phyloP scores from a whole-genome alignment of 495 filamentous ascomycete genomes.

The Aspergillus campestris region DNA sequence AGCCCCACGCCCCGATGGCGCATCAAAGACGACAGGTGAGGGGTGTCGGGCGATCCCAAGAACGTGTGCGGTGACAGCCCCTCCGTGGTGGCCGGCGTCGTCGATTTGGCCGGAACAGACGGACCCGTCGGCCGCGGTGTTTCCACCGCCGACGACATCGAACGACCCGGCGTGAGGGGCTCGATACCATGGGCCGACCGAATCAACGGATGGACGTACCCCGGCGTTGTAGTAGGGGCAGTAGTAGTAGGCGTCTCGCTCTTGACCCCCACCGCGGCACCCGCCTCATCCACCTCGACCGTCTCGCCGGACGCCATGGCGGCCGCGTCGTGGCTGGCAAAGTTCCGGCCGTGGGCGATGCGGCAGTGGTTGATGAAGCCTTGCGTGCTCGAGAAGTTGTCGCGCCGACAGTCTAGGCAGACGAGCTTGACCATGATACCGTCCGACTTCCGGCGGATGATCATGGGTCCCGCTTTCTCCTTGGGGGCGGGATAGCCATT shows the following conservation, averaged over 20 bases:
- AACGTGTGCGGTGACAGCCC: constrained; percentile 16
- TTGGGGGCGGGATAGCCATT: constrained; percentile 62
- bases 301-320: constrained; percentile 80
- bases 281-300: constrained; percentile 60
- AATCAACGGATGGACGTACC: constrained; percentile 63
- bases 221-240: constrained; percentile 25
- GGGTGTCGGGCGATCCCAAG: constrained; percentile 55
- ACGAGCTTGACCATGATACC: constrained; percentile 65
- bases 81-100: constrained; percentile 11
- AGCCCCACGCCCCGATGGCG: constrained; percentile 53
- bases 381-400: constrained; percentile 90
- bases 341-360: constrained; percentile 84
- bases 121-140: constrained; percentile 23
- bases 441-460: constrained; percentile 54
- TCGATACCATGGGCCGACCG: constrained; percentile 50
- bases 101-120: background rate
- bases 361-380: constrained; percentile 98
- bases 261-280: constrained; percentile 45
- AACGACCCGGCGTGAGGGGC: constrained; percentile 12
- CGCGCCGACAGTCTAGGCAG: constrained; percentile 78
- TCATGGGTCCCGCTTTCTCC: constrained; percentile 53
- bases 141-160: constrained; percentile 15
- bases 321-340: constrained; percentile 89
- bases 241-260: constrained; percentile 25
- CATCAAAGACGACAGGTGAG: constrained; percentile 67